These are phyloP conservation scores for Phoenix dactylifera DNA, from an alignment of 176 grass and related monocot species.

Conservation along the genomic window DNA sequence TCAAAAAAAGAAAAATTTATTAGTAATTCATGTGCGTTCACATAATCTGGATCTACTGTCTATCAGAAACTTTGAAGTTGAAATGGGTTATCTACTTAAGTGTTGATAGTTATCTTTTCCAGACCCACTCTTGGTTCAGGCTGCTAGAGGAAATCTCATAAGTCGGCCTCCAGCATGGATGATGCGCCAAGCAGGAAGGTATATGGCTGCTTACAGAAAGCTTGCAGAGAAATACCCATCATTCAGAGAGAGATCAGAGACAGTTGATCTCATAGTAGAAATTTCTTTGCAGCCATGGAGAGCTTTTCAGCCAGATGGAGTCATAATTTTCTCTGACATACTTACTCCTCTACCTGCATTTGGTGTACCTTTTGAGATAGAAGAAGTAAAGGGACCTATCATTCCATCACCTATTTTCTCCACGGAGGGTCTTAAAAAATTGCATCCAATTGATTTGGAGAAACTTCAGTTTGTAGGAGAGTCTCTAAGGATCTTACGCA, in stretches of 20 bases:
- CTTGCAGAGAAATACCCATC: conserved; percentile 84
- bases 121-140: conserved; percentile 76
- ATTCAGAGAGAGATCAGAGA: conserved; percentile 89
- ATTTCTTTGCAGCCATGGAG: conserved; percentile 90
- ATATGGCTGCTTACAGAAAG: conserved; percentile 87
- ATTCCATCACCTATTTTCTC: conserved; percentile 60
- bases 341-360: conserved; percentile 86
- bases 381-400: conserved; percentile 72
- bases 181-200: conserved; percentile 97
- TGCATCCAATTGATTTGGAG: conserved; percentile 68
- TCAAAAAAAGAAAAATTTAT: too few species aligned
- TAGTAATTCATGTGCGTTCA: too few species aligned
- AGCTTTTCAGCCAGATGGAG: conserved; percentile 83
- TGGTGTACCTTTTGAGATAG: conserved; percentile 93
- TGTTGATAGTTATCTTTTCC: not conserved
- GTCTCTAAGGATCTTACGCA: conserved; percentile 70
- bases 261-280: conserved; percentile 78
- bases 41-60: too few species aligned
- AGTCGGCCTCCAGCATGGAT: conserved; percentile 86
- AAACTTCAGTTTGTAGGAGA: conserved; percentile 85
- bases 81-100: too few species aligned
- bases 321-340: conserved; percentile 97
- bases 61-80: too few species aligned
- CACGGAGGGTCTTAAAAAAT: conserved; percentile 51
- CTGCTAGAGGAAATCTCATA: conserved; percentile 58